Percentiles rank a stretch among this genome's conserved stretches.
Evolutionary conservation across 2,329 filamentous ascomycete species (phyloP).

Genomic region (Monilinia polystroma): DNA sequence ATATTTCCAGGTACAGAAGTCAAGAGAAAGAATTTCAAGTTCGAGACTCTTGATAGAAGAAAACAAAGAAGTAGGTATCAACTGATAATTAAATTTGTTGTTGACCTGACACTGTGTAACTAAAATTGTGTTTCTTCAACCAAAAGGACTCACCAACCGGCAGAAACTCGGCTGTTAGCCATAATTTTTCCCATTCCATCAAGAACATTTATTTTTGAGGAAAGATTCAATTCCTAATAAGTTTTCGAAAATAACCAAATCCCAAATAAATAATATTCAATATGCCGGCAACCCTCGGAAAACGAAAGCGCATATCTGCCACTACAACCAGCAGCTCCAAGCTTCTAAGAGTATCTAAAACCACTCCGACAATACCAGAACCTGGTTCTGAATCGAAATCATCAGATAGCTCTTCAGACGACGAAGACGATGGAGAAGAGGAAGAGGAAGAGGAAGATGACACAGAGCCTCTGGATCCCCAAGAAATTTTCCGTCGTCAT

Average conservation of each 20-base stretch:
- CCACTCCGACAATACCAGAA: background rate
- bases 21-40: background rate
- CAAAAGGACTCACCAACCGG: slow-evolving; percentile 22
- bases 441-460: slow-evolving; percentile 30
- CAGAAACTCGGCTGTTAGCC: background rate
- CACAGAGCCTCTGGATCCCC: slow-evolving; percentile 48
- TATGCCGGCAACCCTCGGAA: slow-evolving; percentile 45
- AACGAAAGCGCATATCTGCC: slow-evolving; percentile 48
- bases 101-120: background rate
- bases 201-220: slow-evolving; percentile 21
- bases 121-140: slow-evolving; percentile 5
- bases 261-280: slow-evolving; percentile 16
- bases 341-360: slow-evolving; percentile 4
- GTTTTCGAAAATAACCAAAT: slow-evolving; percentile 8
- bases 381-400: background rate
- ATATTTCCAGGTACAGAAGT: background rate
- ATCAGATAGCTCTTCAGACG: slow-evolving; percentile 3
- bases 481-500: slow-evolving; percentile 75
- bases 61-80: background rate
- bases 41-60: too few species aligned
- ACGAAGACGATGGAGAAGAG: background rate
- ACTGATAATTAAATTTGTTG: background rate
- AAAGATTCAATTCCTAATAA: slow-evolving; percentile 3
- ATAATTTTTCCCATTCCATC: slow-evolving; percentile 12
- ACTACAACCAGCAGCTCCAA: slow-evolving; percentile 34